These are phyloP conservation scores for Fusarium sp. DNA, from an alignment of 2,329 filamentous ascomycete genomes.

Conservation along the genomic window DNA sequence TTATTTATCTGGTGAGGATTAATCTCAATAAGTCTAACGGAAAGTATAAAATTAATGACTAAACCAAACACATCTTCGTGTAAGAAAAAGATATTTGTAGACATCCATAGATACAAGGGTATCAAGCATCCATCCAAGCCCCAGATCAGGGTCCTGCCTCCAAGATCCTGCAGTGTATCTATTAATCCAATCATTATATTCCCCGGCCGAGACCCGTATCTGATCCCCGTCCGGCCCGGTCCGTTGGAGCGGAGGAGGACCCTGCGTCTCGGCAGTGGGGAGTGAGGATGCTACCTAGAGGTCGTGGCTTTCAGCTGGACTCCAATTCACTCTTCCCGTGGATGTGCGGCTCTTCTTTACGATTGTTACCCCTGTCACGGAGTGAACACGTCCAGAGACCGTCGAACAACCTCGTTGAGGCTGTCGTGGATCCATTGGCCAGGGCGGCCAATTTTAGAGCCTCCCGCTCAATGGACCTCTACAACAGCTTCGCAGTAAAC, in stretches of 20 bases:
- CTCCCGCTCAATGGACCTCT: not conserved
- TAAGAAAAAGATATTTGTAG: too few relatives aligned
- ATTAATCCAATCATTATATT: not conserved
- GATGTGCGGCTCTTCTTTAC: not conserved
- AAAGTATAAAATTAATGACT: too few relatives aligned
- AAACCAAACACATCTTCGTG: too few relatives aligned
- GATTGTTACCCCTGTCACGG: accelerated
- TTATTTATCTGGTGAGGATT: not conserved
- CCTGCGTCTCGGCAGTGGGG: not conserved
- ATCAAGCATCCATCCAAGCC: not conserved
- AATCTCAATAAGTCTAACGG: too few relatives aligned
- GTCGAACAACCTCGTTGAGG: not conserved
- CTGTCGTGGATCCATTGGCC: not conserved
- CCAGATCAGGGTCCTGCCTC: not conserved
- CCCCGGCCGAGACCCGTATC: not conserved
- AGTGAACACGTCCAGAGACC: not conserved
- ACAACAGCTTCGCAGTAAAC: not conserved
- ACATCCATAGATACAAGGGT: not conserved
- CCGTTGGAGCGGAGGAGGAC: not conserved
- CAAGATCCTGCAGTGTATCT: not conserved
- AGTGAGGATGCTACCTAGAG: not conserved
- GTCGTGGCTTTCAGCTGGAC: not conserved
- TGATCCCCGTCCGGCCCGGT: not conserved
- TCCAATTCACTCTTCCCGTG: not conserved
- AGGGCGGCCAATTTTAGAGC: not conserved